Base-by-base conservation (phyloP, 305 asterid species). In the Solanum aculeatissimum region DNA sequence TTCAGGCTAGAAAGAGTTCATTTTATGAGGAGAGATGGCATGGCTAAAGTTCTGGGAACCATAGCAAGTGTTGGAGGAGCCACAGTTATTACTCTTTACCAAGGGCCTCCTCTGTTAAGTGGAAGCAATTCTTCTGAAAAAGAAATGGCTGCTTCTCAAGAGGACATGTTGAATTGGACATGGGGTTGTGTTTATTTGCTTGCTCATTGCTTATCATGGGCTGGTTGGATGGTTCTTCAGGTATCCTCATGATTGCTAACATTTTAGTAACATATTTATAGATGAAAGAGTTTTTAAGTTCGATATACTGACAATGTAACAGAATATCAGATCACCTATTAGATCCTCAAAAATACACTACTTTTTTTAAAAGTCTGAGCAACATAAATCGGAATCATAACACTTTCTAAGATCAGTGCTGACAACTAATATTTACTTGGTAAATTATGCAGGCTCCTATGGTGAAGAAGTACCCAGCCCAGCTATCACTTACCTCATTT, bases 171-270 rank as follows among this genome's bases (percentile, higher is more conserved):
- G 87, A 91, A 85, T 91, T 94, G 97, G 97, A 92, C 98, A 69
- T 91, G 92, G 93, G 98, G 98, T 38, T 93, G 98, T 86, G 80
- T 94, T 43, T 95, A 92, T 89, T 88, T 94, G 80, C 87, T 94
- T 43, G 94, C 93, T 75, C 98, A 95, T 86, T 94, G 98, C 92
- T 90, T 95, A 86, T 94, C 97, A 38, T 95, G 98, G 98, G 98
- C 98, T 83, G 97, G 92, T 58, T 95, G 97, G 97, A 95, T 95
- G 98, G 97, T 94, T 63, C 92, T 94, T 87, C 97, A 95, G 97
- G 97, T 92, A 72, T 54, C 18, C 75, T 82, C 12, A 32, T 54
- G 49, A 66, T 32, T 66, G 43, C 9, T 7, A 13, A 49, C 55
- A 49, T 14, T 47, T 47, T 11, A 47, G 53, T 47, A 47, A 47